phyloP scores from a whole-genome alignment of 768 basidiomycete genomes.

The Calvatia gigantea region DNA sequence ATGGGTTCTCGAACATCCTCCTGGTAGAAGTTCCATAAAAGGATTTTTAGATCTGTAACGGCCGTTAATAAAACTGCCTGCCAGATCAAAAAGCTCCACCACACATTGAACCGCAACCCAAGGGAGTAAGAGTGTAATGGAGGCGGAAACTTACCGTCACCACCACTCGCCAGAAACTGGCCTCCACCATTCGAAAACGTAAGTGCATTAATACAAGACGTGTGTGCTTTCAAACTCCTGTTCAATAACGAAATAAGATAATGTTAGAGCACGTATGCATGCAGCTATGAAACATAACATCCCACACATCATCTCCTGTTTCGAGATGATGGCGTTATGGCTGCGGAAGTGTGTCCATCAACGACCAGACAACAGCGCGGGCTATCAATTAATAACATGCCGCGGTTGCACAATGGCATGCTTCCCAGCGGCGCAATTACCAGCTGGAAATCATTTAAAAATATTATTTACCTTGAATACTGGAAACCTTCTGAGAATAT shows the following conservation, averaged over 20 bases:
- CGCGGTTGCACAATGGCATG: background rate
- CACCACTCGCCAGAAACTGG: constrained; percentile 63
- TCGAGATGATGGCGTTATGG: background rate
- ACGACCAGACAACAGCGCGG: background rate
- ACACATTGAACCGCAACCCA: background rate
- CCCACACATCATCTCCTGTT: constrained; percentile 15
- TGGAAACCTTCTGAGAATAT: constrained; percentile 30
- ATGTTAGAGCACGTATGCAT: no score
- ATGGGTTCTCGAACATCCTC: constrained; percentile 45
- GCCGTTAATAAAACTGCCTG: background rate
- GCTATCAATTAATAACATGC: background rate
- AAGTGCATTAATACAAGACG: constrained; percentile 64
- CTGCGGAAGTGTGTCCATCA: background rate
- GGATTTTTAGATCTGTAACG: constrained; percentile 45
- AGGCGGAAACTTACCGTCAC: constrained; percentile 48
- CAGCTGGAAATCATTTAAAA: background rate
- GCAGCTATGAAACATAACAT: background rate
- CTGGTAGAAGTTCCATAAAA: constrained; percentile 67
- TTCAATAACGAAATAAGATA: background rate
- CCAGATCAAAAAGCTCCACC: background rate
- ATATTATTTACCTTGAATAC: constrained; percentile 31
- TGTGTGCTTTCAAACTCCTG: constrained; percentile 43
- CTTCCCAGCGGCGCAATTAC: background rate
- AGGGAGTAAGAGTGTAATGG: constrained; percentile 7
- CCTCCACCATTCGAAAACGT: constrained; percentile 58